Evolutionary conservation across 2,329 filamentous ascomycete genomes (phyloP).

Genomic region (Didymella pinodella): DNA sequence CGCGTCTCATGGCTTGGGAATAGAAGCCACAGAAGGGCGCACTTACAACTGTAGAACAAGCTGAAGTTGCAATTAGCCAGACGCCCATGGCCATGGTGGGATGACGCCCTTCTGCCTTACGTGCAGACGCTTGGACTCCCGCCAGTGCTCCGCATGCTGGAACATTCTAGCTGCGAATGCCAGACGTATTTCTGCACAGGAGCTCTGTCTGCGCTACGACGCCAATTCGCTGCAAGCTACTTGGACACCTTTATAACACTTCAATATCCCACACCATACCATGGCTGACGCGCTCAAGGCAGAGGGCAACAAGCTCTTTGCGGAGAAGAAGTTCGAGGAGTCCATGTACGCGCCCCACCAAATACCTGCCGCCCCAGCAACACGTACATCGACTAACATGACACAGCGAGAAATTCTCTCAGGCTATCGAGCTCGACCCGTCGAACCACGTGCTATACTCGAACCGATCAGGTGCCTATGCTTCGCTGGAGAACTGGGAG

Average conservation of each 20-base stretch:
- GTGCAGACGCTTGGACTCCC: constrained; percentile 26
- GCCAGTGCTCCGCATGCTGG: constrained; percentile 38
- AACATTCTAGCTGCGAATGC: constrained; percentile 48
- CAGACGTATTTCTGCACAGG: constrained; percentile 45
- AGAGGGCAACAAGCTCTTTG: constrained; percentile 98
- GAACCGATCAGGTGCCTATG: constrained; percentile 87
- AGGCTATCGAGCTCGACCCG: constrained; percentile 88
- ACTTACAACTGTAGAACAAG: neutral
- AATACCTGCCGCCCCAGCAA: constrained; percentile 3
- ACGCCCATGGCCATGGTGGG: constrained; percentile 20
- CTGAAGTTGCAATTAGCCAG: neutral
- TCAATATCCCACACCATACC: constrained; percentile 27
- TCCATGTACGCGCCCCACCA: constrained; percentile 76
- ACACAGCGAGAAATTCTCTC: constrained; percentile 85
- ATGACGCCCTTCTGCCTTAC: constrained; percentile 40
- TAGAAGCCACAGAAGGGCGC: neutral
- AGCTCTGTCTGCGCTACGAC: constrained; percentile 32
- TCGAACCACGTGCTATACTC: constrained; percentile 97
- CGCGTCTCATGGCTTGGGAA: too few relatives aligned
- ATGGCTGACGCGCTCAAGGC: constrained; percentile 90
- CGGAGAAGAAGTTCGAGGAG: constrained; percentile 94
- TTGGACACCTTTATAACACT: constrained; percentile 13
- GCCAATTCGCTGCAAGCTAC: constrained; percentile 13
- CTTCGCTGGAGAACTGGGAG: constrained; percentile 88
- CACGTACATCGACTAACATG: constrained; percentile 24